Conservation (phyloP, 164 flowering plant species). For the Vitis labrusca region DNA sequence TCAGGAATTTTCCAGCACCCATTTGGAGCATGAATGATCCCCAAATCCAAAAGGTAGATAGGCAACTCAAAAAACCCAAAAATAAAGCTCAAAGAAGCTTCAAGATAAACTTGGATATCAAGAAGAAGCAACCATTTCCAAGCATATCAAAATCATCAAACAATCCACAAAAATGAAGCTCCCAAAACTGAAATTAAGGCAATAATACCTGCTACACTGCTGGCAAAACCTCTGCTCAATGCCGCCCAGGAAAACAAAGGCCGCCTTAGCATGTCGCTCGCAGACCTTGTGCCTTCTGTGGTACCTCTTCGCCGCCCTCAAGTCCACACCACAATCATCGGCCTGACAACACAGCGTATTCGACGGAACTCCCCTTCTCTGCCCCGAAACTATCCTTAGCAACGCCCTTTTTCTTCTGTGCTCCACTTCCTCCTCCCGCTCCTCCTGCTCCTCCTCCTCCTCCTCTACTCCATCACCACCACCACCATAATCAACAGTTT, state of each 20-base stretch:
- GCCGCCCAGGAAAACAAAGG: slow-evolving; percentile 14
- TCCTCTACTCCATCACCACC: no score
- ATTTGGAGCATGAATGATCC: no score
- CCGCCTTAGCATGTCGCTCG: slow-evolving; percentile 16
- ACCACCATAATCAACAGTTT: no score
- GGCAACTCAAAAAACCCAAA: no score
- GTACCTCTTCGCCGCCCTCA: slow-evolving; percentile 9
- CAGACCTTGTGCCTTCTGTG: slow-evolving; percentile 22
- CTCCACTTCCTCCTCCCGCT: background rate
- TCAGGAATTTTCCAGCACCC: no score
- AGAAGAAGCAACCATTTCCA: no score
- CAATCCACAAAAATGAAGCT: no score
- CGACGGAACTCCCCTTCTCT: background rate
- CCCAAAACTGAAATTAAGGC: background rate
- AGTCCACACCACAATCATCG: slow-evolving; percentile 9
- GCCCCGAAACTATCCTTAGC: slow-evolving; percentile 2
- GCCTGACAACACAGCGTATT: slow-evolving; percentile 8
- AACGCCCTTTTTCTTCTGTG: background rate
- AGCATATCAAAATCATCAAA: no score
- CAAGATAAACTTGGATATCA: no score
- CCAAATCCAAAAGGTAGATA: no score
- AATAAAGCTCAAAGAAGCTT: no score
- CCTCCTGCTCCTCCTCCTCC: background rate
- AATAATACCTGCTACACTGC: slow-evolving; percentile 27
- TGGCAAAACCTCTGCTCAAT: slow-evolving; percentile 25